phyloP scores from a whole-genome alignment of 2,329 filamentous ascomycete genomes.

The Sphaerulina populicola region DNA sequence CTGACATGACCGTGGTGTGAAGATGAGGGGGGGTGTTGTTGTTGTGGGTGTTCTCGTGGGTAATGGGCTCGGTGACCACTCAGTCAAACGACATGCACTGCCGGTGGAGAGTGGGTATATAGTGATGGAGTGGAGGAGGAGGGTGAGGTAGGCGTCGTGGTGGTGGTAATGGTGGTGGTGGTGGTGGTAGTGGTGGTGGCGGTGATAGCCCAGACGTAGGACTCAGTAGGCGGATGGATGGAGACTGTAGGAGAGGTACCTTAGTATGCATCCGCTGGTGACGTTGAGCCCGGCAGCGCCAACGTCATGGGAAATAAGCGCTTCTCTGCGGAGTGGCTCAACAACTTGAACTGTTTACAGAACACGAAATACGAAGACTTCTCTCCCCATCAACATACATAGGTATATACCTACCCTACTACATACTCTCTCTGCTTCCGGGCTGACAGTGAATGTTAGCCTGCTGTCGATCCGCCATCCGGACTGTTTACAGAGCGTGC shows the following conservation, averaged over 20 bases:
- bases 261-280: background rate
- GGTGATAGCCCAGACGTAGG: background rate
- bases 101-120: background rate
- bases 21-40: background rate
- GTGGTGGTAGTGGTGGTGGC: background rate
- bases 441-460: background rate
- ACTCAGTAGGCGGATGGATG: too few relatives aligned
- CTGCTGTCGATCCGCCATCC: too few relatives aligned
- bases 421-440: background rate
- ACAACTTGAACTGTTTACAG: background rate
- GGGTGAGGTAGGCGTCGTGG: background rate
- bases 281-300: background rate
- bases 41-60: background rate
- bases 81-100: slow-evolving; percentile 21
- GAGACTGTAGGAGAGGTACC: too few relatives aligned
- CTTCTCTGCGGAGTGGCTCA: background rate
- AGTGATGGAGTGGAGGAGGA: background rate
- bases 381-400: background rate
- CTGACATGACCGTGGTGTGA: background rate
- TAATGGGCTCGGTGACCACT: background rate
- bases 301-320: background rate
- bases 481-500: too few relatives aligned
- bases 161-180: background rate
- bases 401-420: background rate
- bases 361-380: background rate